A percentile compares a stretch with the other conserved stretches of the same genome.
phyloP scores from a whole-genome alignment of 371 early-diverging fungal species.

The Mucor racemosus region DNA sequence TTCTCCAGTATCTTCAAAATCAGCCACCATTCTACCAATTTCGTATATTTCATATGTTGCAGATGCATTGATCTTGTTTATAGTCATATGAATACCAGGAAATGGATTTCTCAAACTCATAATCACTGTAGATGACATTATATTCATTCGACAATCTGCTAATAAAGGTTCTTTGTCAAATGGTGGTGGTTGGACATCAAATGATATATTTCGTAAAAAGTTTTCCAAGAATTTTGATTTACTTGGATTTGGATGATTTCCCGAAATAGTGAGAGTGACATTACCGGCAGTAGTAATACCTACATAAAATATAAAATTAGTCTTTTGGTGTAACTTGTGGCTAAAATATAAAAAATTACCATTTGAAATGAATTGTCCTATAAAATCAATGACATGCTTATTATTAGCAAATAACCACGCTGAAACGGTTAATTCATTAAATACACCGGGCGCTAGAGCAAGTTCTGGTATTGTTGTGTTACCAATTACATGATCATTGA shows the following conservation, averaged over 20 bases:
- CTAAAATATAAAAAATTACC: conserved; percentile 18
- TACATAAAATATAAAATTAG: conserved; percentile 7
- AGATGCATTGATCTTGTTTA: conserved; percentile 46
- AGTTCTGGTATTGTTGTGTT: conserved; percentile 40
- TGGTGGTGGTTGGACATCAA: conserved; percentile 37
- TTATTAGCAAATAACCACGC: conserved; percentile 30
- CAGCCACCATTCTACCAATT: conserved; percentile 39
- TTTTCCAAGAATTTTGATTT: conserved; percentile 25
- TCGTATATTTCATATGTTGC: conserved; percentile 38
- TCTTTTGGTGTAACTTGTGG: conserved; percentile 3
- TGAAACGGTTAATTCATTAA: conserved; percentile 22
- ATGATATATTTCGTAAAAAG: conserved; percentile 35
- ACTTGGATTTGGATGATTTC: conserved; percentile 45
- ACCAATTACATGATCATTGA: conserved; percentile 37
- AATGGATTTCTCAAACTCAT: conserved; percentile 52
- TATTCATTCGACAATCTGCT: conserved; percentile 45
- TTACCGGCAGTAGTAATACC: conserved; percentile 17
- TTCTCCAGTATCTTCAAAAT: conserved; percentile 38
- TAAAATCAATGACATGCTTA: conserved; percentile 34
- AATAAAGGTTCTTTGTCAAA: conserved; percentile 41
- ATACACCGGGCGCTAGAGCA: conserved; percentile 26
- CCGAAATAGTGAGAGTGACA: conserved; percentile 42
- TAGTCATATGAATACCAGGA: conserved; percentile 33
- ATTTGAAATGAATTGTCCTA: conserved; percentile 46
- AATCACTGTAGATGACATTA: conserved; percentile 48